Base-by-base conservation (phyloP, 306 rosid species). In the Psophocarpus tetragonolobus region DNA sequence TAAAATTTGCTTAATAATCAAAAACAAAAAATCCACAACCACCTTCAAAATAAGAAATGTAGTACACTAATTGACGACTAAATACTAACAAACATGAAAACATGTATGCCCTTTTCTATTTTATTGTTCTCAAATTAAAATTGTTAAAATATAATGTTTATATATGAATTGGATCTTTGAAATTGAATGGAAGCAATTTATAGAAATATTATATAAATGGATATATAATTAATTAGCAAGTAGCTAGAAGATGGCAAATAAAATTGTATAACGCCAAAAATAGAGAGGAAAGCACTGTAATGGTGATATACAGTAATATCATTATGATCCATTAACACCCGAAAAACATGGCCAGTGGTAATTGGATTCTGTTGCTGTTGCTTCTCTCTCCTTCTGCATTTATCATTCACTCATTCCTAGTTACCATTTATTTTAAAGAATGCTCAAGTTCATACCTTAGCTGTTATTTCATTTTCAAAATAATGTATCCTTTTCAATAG, bases 291-390 rank as follows among this genome's bases (percentile, higher is more conserved):
- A 41, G 15, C 12, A 41, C 1, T 10, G 14, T 10, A 39, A 39
- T 39, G 3, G 3, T 11, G 14, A 9, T 39, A 41, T 3, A 5
- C 7, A 41, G 15, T n/a, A 1, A 47, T 47, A 47, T 3, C n/a
- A n/a, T n/a, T n/a, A n/a, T n/a, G n/a, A n/a, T n/a, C n/a, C n/a
- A n/a, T n/a, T n/a, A n/a, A n/a, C 50, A 17, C 27, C 69, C 84
- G 21, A 36, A 81, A 81, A 74, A 81, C 80, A 74, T 75, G 77
- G 69, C 9, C 53, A 80, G 80, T 42, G 66, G 63, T 41, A 64
- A 65, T 42, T 23, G 84, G 84, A 73, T 80, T 56, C 0, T 57
- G 44, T 61, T 74, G 54, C 62, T 27, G 18, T 26, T 58, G 12
- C 41, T 13, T 20, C 17, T 47, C 36, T 62, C 50, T 18, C 48